Evolutionary conservation across 495 filamentous ascomycete genomes (phyloP).

Genomic region (Bathelium albidoporum): DNA sequence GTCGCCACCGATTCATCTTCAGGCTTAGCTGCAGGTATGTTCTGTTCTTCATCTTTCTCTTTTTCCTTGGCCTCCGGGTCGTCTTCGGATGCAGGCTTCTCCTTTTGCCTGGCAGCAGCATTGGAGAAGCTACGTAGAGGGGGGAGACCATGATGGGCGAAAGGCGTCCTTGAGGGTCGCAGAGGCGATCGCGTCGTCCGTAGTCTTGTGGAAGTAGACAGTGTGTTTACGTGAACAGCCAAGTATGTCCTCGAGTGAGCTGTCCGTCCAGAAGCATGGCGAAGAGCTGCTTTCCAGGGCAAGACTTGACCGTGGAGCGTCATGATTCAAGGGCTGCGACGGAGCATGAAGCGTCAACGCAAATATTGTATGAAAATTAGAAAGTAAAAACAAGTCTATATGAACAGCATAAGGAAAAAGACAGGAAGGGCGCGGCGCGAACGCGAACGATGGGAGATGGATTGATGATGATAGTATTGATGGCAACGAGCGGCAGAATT

Average conservation of each 20-base stretch:
- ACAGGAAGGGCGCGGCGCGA: not conserved
- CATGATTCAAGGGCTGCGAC: constrained; percentile 7
- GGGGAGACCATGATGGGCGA: constrained; percentile 8
- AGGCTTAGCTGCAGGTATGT: constrained; percentile 27
- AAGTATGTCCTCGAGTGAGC: constrained; percentile 1
- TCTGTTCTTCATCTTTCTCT: constrained; percentile 40
- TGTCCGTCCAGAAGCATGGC: constrained; percentile 19
- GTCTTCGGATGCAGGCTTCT: constrained; percentile 24
- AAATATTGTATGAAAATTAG: not conserved
- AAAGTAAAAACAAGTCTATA: not conserved
- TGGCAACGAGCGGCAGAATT: constrained; percentile 4
- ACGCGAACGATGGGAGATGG: not conserved
- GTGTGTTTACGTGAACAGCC: constrained; percentile 5
- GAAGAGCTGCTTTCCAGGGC: constrained; percentile 40
- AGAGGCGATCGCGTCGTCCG: not conserved
- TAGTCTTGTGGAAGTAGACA: constrained; percentile 1
- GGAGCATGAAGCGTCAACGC: not conserved
- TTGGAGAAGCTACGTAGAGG: constrained; percentile 29
- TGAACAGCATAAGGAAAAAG: not conserved
- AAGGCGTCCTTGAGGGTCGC: constrained; percentile 2
- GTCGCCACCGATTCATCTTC: constrained; percentile 31
- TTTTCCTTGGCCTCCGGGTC: constrained; percentile 39
- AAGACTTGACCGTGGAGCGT: constrained; percentile 45
- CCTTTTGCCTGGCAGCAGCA: constrained; percentile 29
- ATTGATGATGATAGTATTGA: not conserved